Evolutionary conservation across 2,329 filamentous ascomycete genomes (phyloP).

Genomic region (Arthroderma sp.): DNA sequence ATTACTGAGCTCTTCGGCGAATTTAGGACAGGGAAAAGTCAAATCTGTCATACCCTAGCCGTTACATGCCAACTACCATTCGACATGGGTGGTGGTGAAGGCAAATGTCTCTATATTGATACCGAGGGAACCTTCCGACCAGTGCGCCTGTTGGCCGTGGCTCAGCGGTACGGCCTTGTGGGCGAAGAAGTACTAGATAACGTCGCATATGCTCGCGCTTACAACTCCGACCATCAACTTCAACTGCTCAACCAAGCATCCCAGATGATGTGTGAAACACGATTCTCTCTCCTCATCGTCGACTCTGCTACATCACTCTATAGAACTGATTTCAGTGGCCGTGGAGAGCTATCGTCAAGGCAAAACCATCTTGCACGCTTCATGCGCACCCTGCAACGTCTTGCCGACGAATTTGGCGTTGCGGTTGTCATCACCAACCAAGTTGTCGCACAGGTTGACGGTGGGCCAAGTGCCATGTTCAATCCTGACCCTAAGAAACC

Average conservation of each 20-base stretch:
- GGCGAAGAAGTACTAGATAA: constrained; percentile 98
- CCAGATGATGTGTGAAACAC: constrained; percentile 98
- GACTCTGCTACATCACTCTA: constrained; percentile 94
- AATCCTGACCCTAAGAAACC: constrained; percentile 99
- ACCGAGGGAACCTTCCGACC: constrained; percentile 96
- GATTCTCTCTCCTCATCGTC: constrained; percentile 89
- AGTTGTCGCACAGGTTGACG: constrained; percentile 95
- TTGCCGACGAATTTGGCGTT: constrained; percentile 73
- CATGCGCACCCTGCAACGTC: constrained; percentile 37
- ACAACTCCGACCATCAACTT: constrained; percentile 96
- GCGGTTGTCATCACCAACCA: constrained; percentile 98
- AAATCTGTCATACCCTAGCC: constrained; percentile 96
- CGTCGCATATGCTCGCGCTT: constrained; percentile 92
- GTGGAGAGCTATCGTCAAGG: constrained; percentile 86
- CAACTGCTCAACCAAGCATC: constrained; percentile 89
- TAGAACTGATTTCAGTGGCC: constrained; percentile 90
- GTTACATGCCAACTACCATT: constrained; percentile 97
- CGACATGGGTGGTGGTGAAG: constrained; percentile 97
- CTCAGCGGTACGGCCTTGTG: constrained; percentile 84
- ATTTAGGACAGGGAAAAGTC: constrained; percentile 95
- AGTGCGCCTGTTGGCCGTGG: constrained; percentile 78
- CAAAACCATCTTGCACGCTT: constrained; percentile 49
- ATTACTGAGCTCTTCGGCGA: constrained; percentile 98
- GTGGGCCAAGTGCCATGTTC: constrained; percentile 93
- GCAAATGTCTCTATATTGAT: constrained; percentile 96